Conservation (phyloP, 1,139 yeast species). For the Saccharomyces hybrid region DNA sequence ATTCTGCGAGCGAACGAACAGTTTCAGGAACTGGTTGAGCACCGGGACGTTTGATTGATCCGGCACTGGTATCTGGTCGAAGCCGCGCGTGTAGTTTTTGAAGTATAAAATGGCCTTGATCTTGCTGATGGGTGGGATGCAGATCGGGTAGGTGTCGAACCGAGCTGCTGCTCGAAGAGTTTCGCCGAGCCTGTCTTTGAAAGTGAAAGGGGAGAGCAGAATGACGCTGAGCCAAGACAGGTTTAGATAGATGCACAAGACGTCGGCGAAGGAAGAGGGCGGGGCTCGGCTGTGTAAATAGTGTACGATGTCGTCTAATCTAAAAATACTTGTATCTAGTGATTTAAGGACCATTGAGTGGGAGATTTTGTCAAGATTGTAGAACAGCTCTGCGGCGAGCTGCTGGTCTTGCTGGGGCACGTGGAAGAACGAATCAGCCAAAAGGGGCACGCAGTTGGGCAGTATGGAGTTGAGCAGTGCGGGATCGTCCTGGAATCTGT, state of each 20-base stretch:
- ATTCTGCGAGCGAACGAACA: not conserved
- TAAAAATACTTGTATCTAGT: not conserved
- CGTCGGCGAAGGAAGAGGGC: not conserved
- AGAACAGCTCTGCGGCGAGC: not conserved
- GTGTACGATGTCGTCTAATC: not conserved
- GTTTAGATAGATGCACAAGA: not conserved
- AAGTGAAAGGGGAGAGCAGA: not conserved
- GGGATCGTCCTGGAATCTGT: not conserved
- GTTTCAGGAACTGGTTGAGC: not conserved
- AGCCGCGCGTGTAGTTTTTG: not conserved
- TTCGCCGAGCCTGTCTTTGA: not conserved
- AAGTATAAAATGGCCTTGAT: not conserved
- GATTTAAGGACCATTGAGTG: not conserved
- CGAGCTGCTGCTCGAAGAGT: not conserved
- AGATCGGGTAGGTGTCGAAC: not conserved
- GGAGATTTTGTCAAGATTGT: not conserved
- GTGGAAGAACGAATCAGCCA: not conserved
- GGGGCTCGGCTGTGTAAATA: not conserved
- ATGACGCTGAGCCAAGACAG: not conserved
- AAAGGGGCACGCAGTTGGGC: not conserved
- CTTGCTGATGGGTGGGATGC: not conserved
- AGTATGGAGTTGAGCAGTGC: not conserved
- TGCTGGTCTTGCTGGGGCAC: not conserved
- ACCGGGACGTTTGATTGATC: not conserved
- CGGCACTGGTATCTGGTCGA: not conserved